A percentile compares a stretch with the other conserved stretches of the same genome.
Conservation (phyloP, 1,284 basidiomycete species). For the Phylloboletellus chloephorus region DNA sequence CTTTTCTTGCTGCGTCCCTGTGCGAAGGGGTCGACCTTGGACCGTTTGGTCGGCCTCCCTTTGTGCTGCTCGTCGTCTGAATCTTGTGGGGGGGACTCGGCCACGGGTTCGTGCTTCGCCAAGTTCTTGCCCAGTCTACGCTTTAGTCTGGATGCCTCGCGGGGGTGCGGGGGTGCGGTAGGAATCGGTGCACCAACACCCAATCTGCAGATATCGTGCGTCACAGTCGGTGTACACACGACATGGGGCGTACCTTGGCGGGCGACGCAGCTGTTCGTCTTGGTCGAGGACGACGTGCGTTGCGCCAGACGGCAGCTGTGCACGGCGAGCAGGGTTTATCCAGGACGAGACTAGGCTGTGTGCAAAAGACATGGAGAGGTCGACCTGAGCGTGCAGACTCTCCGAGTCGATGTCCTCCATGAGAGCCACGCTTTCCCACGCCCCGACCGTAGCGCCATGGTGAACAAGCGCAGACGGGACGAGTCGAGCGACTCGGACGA, state of each 20-base stretch:
- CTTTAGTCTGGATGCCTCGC: conserved; percentile 51
- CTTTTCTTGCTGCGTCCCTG: conserved; percentile 36
- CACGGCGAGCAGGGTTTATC: conserved; percentile 49
- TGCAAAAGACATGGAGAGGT: conserved; percentile 70
- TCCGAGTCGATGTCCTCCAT: conserved; percentile 56
- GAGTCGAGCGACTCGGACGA: conserved; percentile 46
- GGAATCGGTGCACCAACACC: conserved; percentile 64
- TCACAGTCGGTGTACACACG: too few species aligned
- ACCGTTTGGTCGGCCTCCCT: conserved; percentile 50
- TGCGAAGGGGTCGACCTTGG: conserved; percentile 52
- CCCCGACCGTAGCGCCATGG: conserved; percentile 20
- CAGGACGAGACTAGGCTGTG: conserved; percentile 67
- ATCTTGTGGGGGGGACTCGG: conserved; percentile 30
- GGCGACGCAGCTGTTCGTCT: conserved; percentile 60
- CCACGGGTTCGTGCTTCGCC: conserved; percentile 44
- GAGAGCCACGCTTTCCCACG: conserved; percentile 20
- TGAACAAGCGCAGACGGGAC: conserved; percentile 48
- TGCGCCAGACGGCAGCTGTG: conserved; percentile 30
- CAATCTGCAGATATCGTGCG: conserved; percentile 39
- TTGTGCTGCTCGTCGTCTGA: conserved; percentile 54
- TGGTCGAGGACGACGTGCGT: conserved; percentile 58
- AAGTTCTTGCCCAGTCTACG: conserved; percentile 47
- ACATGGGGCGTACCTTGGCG: conserved; percentile 50
- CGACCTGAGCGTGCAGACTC: conserved; percentile 66
- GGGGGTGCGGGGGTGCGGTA: conserved; percentile 37